phyloP scores from a whole-genome alignment of 192 early-diverging fungal genomes.

The Umbelopsis sp. region DNA sequence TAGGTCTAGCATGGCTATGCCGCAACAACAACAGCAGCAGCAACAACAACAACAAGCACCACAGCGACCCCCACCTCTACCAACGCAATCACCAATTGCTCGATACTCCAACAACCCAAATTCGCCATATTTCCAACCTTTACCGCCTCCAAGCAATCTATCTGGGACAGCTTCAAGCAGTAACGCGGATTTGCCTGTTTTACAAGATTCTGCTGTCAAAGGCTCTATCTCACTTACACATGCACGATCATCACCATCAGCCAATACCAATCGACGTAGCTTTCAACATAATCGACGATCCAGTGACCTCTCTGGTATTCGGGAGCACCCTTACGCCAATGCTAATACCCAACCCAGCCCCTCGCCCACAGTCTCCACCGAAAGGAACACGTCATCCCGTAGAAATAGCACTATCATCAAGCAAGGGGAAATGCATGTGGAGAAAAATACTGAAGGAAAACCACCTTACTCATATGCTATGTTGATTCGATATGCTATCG shows the following conservation, averaged over 20 bases:
- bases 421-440: constrained; percentile 20
- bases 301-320: constrained; percentile 13
- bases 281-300: constrained; percentile 14
- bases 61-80: not conserved
- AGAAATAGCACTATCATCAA: constrained; percentile 12
- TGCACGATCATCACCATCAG: not conserved
- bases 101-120: constrained; percentile 3
- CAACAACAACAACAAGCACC: not conserved
- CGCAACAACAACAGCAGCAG: constrained; percentile 14
- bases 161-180: not conserved
- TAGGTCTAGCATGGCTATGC: constrained; percentile 4
- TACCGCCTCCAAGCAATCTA: constrained; percentile 15
- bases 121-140: constrained; percentile 4
- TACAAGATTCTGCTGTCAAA: constrained; percentile 10
- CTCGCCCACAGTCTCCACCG: constrained; percentile 5
- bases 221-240: constrained; percentile 13
- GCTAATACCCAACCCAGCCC: constrained; percentile 8
- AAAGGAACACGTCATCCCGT: not conserved
- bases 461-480: constrained; percentile 80
- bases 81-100: not conserved
- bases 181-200: constrained; percentile 6
- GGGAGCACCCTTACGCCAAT: constrained; percentile 14
- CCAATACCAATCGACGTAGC: not conserved
- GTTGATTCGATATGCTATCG: constrained; percentile 79
- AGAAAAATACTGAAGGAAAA: constrained; percentile 54